Evolutionary conservation across 331 rosid species (phyloP), one percentile per base, ranked within the genome.

Genomic region (Quercus phellos): DNA sequence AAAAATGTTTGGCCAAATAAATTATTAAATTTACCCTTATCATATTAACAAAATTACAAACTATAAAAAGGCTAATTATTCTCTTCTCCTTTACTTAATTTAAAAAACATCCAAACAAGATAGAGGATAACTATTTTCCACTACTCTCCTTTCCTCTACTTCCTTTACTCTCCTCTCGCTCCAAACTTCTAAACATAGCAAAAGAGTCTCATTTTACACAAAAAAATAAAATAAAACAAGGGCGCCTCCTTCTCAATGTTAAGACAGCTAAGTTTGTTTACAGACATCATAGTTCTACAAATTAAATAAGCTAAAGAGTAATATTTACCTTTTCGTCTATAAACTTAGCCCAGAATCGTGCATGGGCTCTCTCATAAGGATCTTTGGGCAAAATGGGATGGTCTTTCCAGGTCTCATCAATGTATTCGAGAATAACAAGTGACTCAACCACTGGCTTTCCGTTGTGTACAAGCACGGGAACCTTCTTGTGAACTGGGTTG

Each of bases 261-360:
- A 35, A 35, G 43, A 35, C 43, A 35, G 9, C 43, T 35, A 35
- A 6, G 43, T 11, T 10, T 43, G 51, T 0, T 2, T 43, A 43
- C 16, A 43, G 10, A 43, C 51, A 43, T 43, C 0, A 43, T 12
- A 43, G 4, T 8, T 10, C 11, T 10, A 2, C 1, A 70, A 6
- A 2, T 69, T 2, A 22, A 38, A 2, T 4, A 19, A 43, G 8
- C 19, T 19, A 4, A 8, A 13, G 30, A 30, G n/a, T 32, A 73
- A 43, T 43, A 17, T 4, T 77, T 74, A 88, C 90, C 89, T 88
- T 83, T 0, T 88, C 90, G 34, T 90, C 95, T 0, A 88, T 61
- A 81, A 77, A 87, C n/a, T 75, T 87, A 9, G 90, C 46, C 95
- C 91, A 90, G 55, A 90, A 90, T 2, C 91, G 89, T 9, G 89